Evolutionary conservation across 2,329 filamentous ascomycete species (phyloP), one percentile per base, ranked within the genome.

Genomic region (Moelleriella libera): DNA sequence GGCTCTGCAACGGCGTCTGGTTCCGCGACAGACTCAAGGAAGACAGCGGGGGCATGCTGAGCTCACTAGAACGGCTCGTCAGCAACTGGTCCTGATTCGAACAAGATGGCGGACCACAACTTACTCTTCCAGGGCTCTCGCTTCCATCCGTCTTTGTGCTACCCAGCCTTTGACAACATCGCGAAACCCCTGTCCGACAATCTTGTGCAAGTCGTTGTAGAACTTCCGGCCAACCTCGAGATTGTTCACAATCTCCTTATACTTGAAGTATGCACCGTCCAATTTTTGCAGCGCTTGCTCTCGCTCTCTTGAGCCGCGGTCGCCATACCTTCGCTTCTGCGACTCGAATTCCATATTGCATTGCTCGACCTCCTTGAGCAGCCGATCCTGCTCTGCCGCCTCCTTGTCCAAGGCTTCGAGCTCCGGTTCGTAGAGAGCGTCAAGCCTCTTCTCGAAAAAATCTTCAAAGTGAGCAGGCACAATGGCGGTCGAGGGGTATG

Each of bases 201-300:
- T 88, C 64, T 84, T 86, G 44, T 85, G 86, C 5, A 98, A 74
- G 59, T 97, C 89, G 55, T 98, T 98, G 69, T 97, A 98, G 61
- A 98, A 98, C 62, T 92, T 96, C 47, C 90, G 75, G 1, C 88
- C 92, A 0, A 85, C 86, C 54, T 97, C 90, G 3, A 96, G 74
- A 59, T 97, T 95, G 53, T 79, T 86, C 49, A 95, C 80, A 48
- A 97, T 87, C 62, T 98, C 90, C 66, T 95, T 95, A 70, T 97
- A 97, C 66, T 90, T 94, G 64, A 88, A 81, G 61, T 94, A 97
- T 1, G 88, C 90, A 53, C 85, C 88, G 63, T 97, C 90, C 8
- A 98, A 71, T 51, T 77, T 80, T 64, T 98, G 92, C 45, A 98
- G 67, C 0, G 88, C 88, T 54, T 84, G 77, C 61, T 97, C 90